Base-by-base conservation (phyloP, 495 filamentous ascomycete genomes). In the Aspergillus sclerotiicarbonarius region DNA sequence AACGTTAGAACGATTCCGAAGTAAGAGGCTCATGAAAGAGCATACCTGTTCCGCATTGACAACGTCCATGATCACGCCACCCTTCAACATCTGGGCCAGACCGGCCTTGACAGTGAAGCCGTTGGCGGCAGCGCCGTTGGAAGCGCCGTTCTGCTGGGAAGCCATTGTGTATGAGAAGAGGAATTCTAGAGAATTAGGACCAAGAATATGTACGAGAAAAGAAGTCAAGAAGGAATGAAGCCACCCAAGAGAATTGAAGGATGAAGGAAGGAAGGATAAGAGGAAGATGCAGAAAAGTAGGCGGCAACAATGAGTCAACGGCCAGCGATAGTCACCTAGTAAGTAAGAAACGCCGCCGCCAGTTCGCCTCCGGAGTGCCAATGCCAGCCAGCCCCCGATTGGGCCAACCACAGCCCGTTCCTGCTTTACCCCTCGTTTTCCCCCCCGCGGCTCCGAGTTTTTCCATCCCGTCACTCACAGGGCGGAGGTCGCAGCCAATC, bases 1-100 rank as follows among this genome's bases (percentile, higher is more conserved):
- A n/a, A 8, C 21, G 32, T 53, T 20, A 62, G 37, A 21, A 16
- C 16, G 6, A 8, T 9, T n/a, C 6, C 15, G 20, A 31, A 15
- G 29, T 3, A 16, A 31, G 16, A 45, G 31, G 15, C 33, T 21
- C 9, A 19, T 20, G 20, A 21, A 53, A 49, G 19, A 20, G 43
- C 65, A 49, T 77, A 88, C 88, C 81, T 98, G 92, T 62, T 89
- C 87, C 16, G 92, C 90, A 70, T 92, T 92, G 39, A 96, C 92
- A 54, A 98, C 94, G 72, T 98, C 94, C 94, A 98, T 98, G 72
- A 98, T 98, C 37, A 98, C 94, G 61, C 94, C 94, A 70, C 94
- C 94, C 79, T 98, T 96, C 69, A 98, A 76, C 94, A 98, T 98
- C 69, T 93, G 87, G 19, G 94, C 94, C 54, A 98, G 79, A 31